Base-by-base conservation (phyloP, 2,329 filamentous ascomycete genomes). In the Colletotrichum sp. region DNA sequence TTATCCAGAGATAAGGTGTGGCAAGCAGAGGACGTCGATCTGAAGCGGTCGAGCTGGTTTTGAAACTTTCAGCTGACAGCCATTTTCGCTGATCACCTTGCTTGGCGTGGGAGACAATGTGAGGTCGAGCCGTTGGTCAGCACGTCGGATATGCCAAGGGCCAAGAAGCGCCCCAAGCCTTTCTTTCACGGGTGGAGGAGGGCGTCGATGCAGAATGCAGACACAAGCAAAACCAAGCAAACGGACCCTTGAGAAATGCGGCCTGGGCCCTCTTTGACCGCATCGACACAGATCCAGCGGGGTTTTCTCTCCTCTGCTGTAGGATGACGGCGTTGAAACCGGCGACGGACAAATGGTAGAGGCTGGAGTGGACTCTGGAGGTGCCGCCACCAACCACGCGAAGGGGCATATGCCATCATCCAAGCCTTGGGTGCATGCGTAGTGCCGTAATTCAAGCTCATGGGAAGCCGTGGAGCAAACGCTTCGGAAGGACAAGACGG, bases 371-470 rank as follows among this genome's bases (percentile, higher is more conserved):
- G 64, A 39, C 64, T 64, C 64, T 74, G 44, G 57, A 34, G 29
- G 32, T 57, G 13, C 25, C 11, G n/a, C 32, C 44, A 57, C 62
- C 64, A 6, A 36, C 34, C 70, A 29, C 32, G 34, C 32, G 22
- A 69, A 63, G 69, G 69, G 57, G 44, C 22, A 27, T n/a, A 76
- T 73, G 49, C 57, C 70, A 74, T 76, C 71, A 76, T 74, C 74
- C 71, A 76, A 74, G 74, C 59, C 74, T 64, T 30, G 59, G 49
- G 59, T 69, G 64, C 65, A 76, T 74, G 70, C 74, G 25, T 65
- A 64, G 65, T 76, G 65, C 74, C 65, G 74, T 69, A 66, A 69
- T 65, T 65, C 64, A 76, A 69, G 74, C 70, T 74, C 74, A 69
- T 52, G 70, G 61, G 19, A 57, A 61, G 57, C 34, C 59, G 64